These are phyloP conservation scores for Solanum gandarillasii DNA, from an alignment of 257 asterid species.

Conservation along the genomic window DNA sequence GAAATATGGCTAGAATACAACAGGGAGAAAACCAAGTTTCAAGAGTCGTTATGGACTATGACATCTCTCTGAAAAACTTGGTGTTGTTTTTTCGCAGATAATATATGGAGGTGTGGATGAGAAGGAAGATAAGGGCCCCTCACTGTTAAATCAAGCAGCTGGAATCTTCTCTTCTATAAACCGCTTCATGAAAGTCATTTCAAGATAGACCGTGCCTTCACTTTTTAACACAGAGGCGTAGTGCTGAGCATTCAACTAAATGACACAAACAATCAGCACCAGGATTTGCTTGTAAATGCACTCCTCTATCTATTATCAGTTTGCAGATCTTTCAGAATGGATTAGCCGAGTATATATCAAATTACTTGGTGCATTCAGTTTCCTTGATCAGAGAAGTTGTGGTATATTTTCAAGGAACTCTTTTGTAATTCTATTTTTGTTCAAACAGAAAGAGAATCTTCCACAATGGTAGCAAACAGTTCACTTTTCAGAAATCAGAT, in stretches of 20 bases:
- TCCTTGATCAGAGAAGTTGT: not conserved
- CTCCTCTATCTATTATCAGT: not conserved
- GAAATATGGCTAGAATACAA: not conserved
- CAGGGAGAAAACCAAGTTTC: not conserved
- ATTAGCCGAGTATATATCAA: not conserved
- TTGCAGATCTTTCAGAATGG: not conserved
- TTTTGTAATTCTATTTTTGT: not conserved
- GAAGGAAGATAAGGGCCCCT: slow-evolving; percentile 36
- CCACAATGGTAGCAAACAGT: not conserved
- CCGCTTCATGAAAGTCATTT: slow-evolving; percentile 83
- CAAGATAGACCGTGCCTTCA: slow-evolving; percentile 28
- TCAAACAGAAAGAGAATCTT: not conserved
- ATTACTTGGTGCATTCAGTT: not conserved
- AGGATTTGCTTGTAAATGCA: not conserved
- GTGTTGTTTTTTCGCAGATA: slow-evolving; percentile 24
- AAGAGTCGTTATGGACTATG: not conserved
- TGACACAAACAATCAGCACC: not conserved
- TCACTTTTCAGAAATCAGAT: not conserved
- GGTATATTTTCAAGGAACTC: not conserved
- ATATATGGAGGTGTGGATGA: slow-evolving; percentile 57
- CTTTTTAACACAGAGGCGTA: not conserved
- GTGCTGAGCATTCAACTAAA: not conserved
- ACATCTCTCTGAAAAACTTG: not conserved
- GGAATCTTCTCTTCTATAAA: slow-evolving; percentile 70
- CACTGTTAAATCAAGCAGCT: slow-evolving; percentile 76